phyloP scores from a whole-genome alignment of 345 rosid species.

The Nephelium lappaceum region DNA sequence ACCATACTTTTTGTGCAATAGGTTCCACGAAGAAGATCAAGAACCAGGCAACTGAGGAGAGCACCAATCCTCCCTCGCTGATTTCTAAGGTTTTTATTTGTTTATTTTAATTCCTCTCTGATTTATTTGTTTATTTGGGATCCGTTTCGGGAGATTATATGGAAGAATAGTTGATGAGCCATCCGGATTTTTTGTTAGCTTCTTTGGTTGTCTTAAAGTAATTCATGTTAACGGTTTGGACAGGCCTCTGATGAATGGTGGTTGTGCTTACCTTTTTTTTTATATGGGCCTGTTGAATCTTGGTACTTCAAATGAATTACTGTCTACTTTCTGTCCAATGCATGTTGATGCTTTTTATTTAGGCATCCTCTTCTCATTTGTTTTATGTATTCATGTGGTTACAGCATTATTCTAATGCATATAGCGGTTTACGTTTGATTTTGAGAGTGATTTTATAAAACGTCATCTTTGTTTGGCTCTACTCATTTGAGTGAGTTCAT shows the following conservation, averaged over 20 bases:
- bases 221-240: neutral
- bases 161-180: neutral
- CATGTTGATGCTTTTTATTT: neutral
- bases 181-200: conserved; percentile 5
- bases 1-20: too few relatives aligned
- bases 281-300: neutral
- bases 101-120: neutral
- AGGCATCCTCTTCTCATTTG: neutral
- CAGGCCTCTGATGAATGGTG: neutral
- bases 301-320: neutral
- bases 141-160: neutral
- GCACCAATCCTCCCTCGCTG: too few relatives aligned
- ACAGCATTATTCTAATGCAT: neutral
- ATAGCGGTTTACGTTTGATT: conserved; percentile 7
- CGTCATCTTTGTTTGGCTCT: conserved; percentile 85
- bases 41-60: too few relatives aligned
- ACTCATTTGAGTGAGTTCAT: conserved; percentile 62
- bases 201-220: neutral
- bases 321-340: neutral
- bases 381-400: conserved; percentile 2
- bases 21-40: too few relatives aligned
- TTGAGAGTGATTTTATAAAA: conserved; percentile 82
- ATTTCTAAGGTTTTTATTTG: neutral
- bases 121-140: neutral
- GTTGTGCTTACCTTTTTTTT: neutral